Conservation (phyloP, 805 yeast species). For the Ogataea trehalophila region DNA sequence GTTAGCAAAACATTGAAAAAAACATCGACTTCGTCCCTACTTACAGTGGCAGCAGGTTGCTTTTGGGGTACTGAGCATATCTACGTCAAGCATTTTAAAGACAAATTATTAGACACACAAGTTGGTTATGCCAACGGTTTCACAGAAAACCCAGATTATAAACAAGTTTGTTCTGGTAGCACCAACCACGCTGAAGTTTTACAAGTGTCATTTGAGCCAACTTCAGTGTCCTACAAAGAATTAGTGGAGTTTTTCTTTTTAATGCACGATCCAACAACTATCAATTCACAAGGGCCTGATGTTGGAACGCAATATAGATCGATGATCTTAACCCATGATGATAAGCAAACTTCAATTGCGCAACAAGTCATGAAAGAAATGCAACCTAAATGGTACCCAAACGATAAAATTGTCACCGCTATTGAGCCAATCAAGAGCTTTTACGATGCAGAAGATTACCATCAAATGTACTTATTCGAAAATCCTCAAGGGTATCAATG, state of each 20-base stretch:
- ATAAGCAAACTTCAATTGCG: slow-evolving; percentile 42
- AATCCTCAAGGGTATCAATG: slow-evolving; percentile 89
- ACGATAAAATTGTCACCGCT: slow-evolving; percentile 60
- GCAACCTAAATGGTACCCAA: slow-evolving; percentile 75
- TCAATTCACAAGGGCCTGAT: slow-evolving; percentile 83
- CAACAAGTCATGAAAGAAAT: slow-evolving; percentile 41
- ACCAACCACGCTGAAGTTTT: slow-evolving; percentile 80
- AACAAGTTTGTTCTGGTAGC: slow-evolving; percentile 68
- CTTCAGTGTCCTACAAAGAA: slow-evolving; percentile 49
- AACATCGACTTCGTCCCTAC: slow-evolving; percentile 40
- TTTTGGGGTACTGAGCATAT: slow-evolving; percentile 91
- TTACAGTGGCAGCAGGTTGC: slow-evolving; percentile 63
- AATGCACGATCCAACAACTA: slow-evolving; percentile 91
- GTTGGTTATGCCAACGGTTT: slow-evolving; percentile 92
- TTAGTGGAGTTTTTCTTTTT: slow-evolving; percentile 80
- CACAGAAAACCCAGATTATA: slow-evolving; percentile 52
- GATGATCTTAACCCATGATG: slow-evolving; percentile 62
- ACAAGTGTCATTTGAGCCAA: slow-evolving; percentile 79
- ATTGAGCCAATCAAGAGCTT: slow-evolving; percentile 65
- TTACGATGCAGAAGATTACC: slow-evolving; percentile 96
- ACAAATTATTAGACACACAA: slow-evolving; percentile 64
- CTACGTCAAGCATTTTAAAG: slow-evolving; percentile 62
- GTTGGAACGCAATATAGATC: slow-evolving; percentile 87
- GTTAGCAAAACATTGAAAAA: slow-evolving; percentile 23
- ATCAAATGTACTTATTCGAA: slow-evolving; percentile 72